Conservation (phyloP, 306 rosid species). For the Chamaecrista fasciculata region DNA sequence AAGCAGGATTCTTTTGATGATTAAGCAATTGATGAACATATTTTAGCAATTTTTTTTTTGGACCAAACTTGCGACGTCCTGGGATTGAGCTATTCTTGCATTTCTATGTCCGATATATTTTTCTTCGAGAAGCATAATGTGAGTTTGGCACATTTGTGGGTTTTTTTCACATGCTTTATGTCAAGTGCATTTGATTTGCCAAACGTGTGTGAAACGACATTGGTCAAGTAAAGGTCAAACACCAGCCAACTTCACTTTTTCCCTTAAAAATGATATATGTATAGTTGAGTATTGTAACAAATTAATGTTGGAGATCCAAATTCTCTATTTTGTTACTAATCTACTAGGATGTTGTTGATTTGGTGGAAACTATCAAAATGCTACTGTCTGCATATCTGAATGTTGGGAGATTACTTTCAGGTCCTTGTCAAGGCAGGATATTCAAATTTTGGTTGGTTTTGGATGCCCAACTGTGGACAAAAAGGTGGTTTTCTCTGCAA, state of each 20-base stretch:
- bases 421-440: slow-evolving; percentile 83
- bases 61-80: neutral
- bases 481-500: slow-evolving; percentile 88
- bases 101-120: neutral
- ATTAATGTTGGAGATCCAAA: neutral
- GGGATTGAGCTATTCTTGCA: neutral
- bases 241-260: neutral
- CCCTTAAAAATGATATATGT: neutral
- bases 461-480: slow-evolving; percentile 88
- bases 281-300: neutral
- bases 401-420: slow-evolving; percentile 50
- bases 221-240: neutral
- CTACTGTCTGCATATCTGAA: slow-evolving; percentile 36
- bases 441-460: slow-evolving; percentile 84
- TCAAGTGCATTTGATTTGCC: neutral
- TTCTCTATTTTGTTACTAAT: neutral
- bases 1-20: neutral
- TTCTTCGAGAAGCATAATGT: neutral
- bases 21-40: neutral
- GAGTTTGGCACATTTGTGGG: neutral
- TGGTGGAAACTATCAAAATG: neutral
- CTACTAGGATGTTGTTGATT: neutral
- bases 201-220: neutral
- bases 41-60: neutral
- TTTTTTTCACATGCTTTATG: neutral